Percentiles rank a stretch among this genome's conserved stretches.
Conservation (phyloP, 2,329 filamentous ascomycete species). For the Colletotrichum nymphaeae region DNA sequence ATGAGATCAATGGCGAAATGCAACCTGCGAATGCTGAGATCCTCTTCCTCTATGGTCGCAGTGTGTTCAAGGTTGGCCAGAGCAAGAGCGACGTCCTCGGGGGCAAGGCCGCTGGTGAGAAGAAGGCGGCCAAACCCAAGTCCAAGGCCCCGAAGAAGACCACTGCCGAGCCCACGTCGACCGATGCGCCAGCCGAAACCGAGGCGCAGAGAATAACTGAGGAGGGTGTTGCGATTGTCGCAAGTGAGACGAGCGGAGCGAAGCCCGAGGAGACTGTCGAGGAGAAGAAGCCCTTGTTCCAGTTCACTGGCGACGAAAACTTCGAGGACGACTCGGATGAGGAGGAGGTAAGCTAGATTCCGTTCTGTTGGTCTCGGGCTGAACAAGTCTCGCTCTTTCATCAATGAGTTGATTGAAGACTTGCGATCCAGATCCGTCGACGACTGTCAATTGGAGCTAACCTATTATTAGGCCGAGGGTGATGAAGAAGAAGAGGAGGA, state of each 20-base stretch:
- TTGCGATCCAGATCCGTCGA: not conserved
- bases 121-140: conserved; percentile 49
- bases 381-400: not conserved
- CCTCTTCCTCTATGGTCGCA: conserved; percentile 93
- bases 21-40: conserved; percentile 91
- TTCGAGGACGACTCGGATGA: conserved; percentile 87
- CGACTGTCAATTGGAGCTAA: conserved; percentile 19
- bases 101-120: conserved; percentile 75
- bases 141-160: conserved; percentile 52
- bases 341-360: conserved; percentile 64
- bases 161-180: conserved; percentile 45
- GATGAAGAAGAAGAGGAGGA: conserved; percentile 63
- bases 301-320: conserved; percentile 94
- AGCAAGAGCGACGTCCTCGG: conserved; percentile 95
- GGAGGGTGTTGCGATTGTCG: conserved; percentile 56
- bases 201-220: conserved; percentile 56
- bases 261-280: conserved; percentile 52
- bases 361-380: not conserved
- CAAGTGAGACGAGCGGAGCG: conserved; percentile 56
- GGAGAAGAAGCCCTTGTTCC: conserved; percentile 83
- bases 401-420: not conserved
- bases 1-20: conserved; percentile 92
- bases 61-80: conserved; percentile 93
- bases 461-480: conserved; percentile 43
- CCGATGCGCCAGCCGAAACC: conserved; percentile 44